Conservation (phyloP, 1,139 yeast genomes). For the Protomyces gravidus region DNA sequence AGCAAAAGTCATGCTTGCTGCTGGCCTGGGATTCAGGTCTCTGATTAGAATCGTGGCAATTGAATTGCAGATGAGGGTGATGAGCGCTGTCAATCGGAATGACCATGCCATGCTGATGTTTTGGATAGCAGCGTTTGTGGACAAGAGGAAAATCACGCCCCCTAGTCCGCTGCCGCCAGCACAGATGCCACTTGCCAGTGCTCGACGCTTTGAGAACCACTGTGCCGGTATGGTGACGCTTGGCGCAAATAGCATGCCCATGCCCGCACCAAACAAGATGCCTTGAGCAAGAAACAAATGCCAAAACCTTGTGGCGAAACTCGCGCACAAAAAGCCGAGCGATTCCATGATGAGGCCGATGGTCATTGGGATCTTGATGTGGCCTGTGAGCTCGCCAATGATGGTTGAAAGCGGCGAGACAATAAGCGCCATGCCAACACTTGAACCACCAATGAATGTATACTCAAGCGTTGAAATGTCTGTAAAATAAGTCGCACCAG, state of each 20-base stretch:
- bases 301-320: constrained; percentile 58
- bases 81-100: constrained; percentile 54
- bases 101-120: constrained; percentile 64
- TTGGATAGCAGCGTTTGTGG: constrained; percentile 44
- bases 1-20: constrained; percentile 21
- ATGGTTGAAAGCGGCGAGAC: constrained; percentile 53
- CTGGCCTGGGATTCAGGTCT: constrained; percentile 36
- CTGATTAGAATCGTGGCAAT: constrained; percentile 47
- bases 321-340: constrained; percentile 58
- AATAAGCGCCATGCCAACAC: constrained; percentile 55
- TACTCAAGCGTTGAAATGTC: constrained; percentile 59
- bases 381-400: constrained; percentile 34
- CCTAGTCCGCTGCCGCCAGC: constrained; percentile 62
- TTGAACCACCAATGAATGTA: constrained; percentile 67
- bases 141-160: constrained; percentile 47
- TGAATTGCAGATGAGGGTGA: constrained; percentile 42
- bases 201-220: constrained; percentile 58
- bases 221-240: constrained; percentile 54
- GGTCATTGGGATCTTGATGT: constrained; percentile 38
- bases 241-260: constrained; percentile 58
- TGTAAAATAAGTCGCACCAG: constrained; percentile 46
- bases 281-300: constrained; percentile 71
- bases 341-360: constrained; percentile 54
- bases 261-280: constrained; percentile 57
- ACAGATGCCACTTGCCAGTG: constrained; percentile 55